Evolutionary conservation across 1,139 yeast genomes (phyloP), one percentile per base, ranked within the genome.

Genomic region (Geotrichum klebahnii): DNA sequence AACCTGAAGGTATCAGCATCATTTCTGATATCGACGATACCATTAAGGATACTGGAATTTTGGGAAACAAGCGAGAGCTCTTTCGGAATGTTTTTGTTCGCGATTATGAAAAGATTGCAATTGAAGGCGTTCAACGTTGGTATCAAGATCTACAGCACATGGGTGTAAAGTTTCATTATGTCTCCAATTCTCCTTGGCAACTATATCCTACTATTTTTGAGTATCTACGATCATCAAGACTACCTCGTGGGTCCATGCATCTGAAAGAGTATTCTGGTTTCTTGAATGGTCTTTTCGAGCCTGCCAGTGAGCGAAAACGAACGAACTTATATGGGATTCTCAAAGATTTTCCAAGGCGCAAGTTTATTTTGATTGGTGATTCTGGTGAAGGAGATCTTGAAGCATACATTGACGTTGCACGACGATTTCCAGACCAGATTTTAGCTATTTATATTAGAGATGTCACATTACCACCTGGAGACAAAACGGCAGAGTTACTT

Each of bases 1-100:
- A 66, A 52, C 63, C 69, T 8, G 60, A 65, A 0, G 89, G 95
- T 0, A 70, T 84, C 23, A 88, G 87, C 12, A 68, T 94, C 1
- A 89, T 94, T 31, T 82, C 94, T 59, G 99, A 94, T 66, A 83
- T 94, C 45, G 99, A 94, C 63, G 98, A 94, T 63, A 94, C 99
- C 0, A 80, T 92, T 35, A 85, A 94, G 61, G 73, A 80, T 42
- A 89, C 98, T 0, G 97, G 97, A 1, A 90, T 94, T 0, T 75
- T 86, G 29, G 94, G 94, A 2, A 95, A 88, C 56, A 88, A 87
- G 65, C 75, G 95, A 50, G 88, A 85, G 39, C 72, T 92, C 55
- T 80, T 92, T 67, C 75, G 85, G 54, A 89, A 84, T 62, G 81
- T 89, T 1, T 78, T 94, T 54, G 77, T 84, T 2, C 80, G 79